Base-by-base conservation (phyloP, 1,284 basidiomycete species). In the Earliella scabrosa region DNA sequence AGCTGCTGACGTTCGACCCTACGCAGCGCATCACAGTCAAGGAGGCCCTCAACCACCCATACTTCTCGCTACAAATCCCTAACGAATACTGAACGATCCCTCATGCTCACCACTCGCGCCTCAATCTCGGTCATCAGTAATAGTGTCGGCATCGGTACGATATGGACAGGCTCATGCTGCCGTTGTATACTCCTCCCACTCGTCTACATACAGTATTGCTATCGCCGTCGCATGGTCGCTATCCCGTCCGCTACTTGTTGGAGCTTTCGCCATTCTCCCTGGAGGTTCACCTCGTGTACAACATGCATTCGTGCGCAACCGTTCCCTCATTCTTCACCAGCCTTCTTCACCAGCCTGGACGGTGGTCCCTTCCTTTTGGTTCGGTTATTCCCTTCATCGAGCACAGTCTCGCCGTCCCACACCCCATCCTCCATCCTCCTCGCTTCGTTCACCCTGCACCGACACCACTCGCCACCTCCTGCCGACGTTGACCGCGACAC, bases 1-100 rank as follows among this genome's bases (percentile, higher is more conserved):
- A 87, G 68, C 79, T 99, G 56, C 83, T 99, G 44, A 88, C 89
- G 55, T 99, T 97, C 74, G 97, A 99, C 73, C 95, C 95, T 32
- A 82, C 83, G 2, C 86, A 92, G 64, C 87, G 95, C 63, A 88
- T 95, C 63, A 88, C 88, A 18, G 95, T 97, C 41, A 82, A 86
- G 67, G 88, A 95, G 43, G 96, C 96, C 20, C 82, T 98, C 54
- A 82, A 83, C 54, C 95, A 97, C 70, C 89, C 90, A 6, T 98
- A 95, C 73, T 93, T 97, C 70, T 77, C 79, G 49, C 69, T 87
- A 66, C 76, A 76, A 70, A 83, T 90, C 61, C 76, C 87, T 49
- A 64, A 68, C 54, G 73, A 75, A 63, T 54, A 66, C 51, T 75
- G 67, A 68, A 61, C 54, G 55, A 57, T 60, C 50, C 48, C 50